These are phyloP conservation scores for Cyberlindnera mycetangii DNA, from an alignment of 805 yeast genomes.

Conservation along the genomic window DNA sequence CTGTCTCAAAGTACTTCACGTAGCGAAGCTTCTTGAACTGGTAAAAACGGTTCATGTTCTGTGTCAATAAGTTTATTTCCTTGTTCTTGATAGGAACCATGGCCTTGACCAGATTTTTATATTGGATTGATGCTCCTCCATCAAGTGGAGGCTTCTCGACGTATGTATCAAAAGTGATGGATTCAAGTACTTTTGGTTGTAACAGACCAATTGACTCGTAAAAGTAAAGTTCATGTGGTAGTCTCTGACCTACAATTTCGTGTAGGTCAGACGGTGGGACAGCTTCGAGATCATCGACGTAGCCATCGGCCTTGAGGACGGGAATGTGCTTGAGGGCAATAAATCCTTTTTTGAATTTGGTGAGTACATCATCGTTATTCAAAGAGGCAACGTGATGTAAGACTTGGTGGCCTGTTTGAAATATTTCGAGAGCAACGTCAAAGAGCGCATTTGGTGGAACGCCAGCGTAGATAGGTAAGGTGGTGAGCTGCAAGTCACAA, in stretches of 20 bases:
- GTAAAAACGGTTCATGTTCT: slow-evolving; percentile 76
- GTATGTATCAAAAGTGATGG: slow-evolving; percentile 61
- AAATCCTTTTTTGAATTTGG: slow-evolving; percentile 62
- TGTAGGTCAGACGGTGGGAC: slow-evolving; percentile 70
- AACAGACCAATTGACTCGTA: slow-evolving; percentile 78
- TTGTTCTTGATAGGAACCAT: slow-evolving; percentile 51
- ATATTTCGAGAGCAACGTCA: slow-evolving; percentile 37
- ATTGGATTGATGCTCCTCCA: slow-evolving; percentile 55
- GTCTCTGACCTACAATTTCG: slow-evolving; percentile 75
- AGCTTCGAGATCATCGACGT: slow-evolving; percentile 47
- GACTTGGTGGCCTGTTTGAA: slow-evolving; percentile 41
- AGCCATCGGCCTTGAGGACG: slow-evolving; percentile 64
- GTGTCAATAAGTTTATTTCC: slow-evolving; percentile 65
- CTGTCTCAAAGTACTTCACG: slow-evolving; percentile 51
- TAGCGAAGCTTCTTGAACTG: slow-evolving; percentile 67
- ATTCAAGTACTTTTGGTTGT: slow-evolving; percentile 59
- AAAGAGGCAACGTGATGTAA: slow-evolving; percentile 47
- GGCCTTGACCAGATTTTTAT: slow-evolving; percentile 48
- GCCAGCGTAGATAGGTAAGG: slow-evolving; percentile 46
- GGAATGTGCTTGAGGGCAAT: slow-evolving; percentile 72
- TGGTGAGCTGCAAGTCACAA: slow-evolving; percentile 65
- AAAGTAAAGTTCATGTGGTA: slow-evolving; percentile 83
- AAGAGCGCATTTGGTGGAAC: slow-evolving; percentile 29
- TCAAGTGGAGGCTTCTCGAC: slow-evolving; percentile 67
- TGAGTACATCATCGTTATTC: slow-evolving; percentile 43